phyloP scores from a whole-genome alignment of 352 stramenopile species.

The Phytophthora hybrid region DNA sequence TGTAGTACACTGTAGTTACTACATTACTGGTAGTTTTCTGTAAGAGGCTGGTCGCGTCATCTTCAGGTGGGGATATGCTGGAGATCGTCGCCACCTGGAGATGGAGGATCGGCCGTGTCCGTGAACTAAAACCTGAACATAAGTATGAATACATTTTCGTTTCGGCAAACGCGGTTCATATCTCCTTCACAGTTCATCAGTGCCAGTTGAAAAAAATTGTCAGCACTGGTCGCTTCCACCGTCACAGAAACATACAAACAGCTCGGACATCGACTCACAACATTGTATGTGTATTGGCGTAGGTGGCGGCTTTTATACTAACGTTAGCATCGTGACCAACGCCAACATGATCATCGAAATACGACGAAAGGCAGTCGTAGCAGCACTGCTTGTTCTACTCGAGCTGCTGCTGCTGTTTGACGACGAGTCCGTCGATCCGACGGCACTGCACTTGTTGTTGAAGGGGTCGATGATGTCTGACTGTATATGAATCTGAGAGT shows the following conservation, averaged over 20 bases:
- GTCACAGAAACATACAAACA: too few relatives aligned
- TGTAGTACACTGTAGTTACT: too few relatives aligned
- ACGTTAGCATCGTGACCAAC: conserved; percentile 1
- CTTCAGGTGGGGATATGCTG: too few relatives aligned
- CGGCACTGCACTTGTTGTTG: conserved; percentile 12
- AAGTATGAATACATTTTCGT: neutral
- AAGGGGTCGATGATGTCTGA: conserved; percentile 20
- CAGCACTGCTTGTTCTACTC: conserved; percentile 8
- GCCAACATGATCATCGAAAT: conserved; percentile 2
- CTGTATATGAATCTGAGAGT: conserved; percentile 17
- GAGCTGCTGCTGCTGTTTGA: conserved; percentile 16
- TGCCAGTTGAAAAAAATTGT: neutral
- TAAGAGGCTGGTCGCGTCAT: too few relatives aligned
- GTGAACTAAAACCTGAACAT: too few relatives aligned
- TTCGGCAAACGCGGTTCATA: neutral
- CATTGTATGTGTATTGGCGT: neutral
- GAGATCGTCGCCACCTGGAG: too few relatives aligned
- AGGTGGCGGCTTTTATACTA: neutral
- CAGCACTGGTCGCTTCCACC: neutral
- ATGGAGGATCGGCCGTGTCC: too few relatives aligned
- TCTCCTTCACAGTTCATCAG: neutral
- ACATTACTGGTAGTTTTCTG: too few relatives aligned
- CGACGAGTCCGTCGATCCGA: neutral
- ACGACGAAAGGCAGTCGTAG: neutral
- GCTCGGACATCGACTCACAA: neutral